Percentiles rank a stretch among this genome's conserved stretches.
Evolutionary conservation across 1,139 yeast genomes (phyloP).

Genomic region (Eremothecium gossypii): DNA sequence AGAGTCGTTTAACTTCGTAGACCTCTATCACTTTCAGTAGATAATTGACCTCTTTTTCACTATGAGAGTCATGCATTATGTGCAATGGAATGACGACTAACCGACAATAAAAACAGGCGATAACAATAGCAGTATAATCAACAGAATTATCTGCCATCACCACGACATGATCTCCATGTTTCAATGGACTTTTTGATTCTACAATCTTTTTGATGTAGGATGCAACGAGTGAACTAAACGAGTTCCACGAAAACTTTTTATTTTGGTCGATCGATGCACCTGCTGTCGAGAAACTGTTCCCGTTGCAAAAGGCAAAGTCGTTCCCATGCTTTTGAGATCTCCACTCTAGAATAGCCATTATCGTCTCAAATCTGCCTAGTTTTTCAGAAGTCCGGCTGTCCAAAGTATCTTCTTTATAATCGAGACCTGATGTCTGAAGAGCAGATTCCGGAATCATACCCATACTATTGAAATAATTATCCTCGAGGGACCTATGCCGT

Average conservation of each 20-base stretch:
- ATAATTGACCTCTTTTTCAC: constrained; percentile 69
- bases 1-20: constrained; percentile 59
- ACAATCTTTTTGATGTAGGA: constrained; percentile 43
- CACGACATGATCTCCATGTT: constrained; percentile 63
- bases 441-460: constrained; percentile 13
- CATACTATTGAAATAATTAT: constrained; percentile 6
- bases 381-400: constrained; percentile 74
- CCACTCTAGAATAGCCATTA: constrained; percentile 70
- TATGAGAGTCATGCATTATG: constrained; percentile 60
- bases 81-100: constrained; percentile 72
- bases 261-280: constrained; percentile 35
- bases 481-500: constrained; percentile 21
- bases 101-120: constrained; percentile 82
- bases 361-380: constrained; percentile 60
- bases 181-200: constrained; percentile 42
- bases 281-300: constrained; percentile 27
- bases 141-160: constrained; percentile 83
- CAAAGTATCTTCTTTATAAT: constrained; percentile 58
- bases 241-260: constrained; percentile 71
- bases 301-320: constrained; percentile 69
- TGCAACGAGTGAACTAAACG: constrained; percentile 68
- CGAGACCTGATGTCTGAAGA: constrained; percentile 68
- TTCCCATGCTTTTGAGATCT: constrained; percentile 70
- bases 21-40: constrained; percentile 59
- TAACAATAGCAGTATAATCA: constrained; percentile 73